These are phyloP conservation scores for Podaxis rugospora DNA, from an alignment of 768 basidiomycete genomes.

Conservation along the genomic window DNA sequence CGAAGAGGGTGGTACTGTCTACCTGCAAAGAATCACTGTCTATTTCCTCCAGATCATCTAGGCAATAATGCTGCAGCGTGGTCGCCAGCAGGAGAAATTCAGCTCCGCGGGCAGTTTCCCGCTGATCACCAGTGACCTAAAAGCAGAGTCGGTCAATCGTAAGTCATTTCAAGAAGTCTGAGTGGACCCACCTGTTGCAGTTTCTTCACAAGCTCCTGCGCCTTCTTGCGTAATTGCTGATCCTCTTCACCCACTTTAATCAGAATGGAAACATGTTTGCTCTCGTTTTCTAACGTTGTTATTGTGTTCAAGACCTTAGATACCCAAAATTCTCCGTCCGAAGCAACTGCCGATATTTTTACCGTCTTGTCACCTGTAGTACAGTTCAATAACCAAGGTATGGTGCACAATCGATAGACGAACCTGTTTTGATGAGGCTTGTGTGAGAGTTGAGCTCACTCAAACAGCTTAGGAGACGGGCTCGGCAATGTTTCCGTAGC, in stretches of 20 bases:
- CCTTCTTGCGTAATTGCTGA: slow-evolving; percentile 37
- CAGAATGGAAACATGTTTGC: slow-evolving; percentile 58
- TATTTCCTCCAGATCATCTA: slow-evolving; percentile 46
- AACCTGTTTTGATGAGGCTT: slow-evolving; percentile 48
- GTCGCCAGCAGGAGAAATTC: slow-evolving; percentile 69
- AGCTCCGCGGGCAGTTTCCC: slow-evolving; percentile 61
- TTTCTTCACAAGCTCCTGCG: slow-evolving; percentile 34
- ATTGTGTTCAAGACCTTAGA: slow-evolving; percentile 58
- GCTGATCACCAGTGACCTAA: slow-evolving; percentile 23
- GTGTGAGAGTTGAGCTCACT: slow-evolving; percentile 66
- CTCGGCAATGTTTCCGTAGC: slow-evolving; percentile 61
- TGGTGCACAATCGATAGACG: background rate
- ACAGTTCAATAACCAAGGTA: slow-evolving; percentile 10
- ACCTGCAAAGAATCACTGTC: slow-evolving; percentile 65
- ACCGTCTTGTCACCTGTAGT: slow-evolving; percentile 40
- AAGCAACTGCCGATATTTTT: slow-evolving; percentile 57
- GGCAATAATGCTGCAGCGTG: slow-evolving; percentile 69
- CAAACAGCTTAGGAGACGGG: slow-evolving; percentile 66
- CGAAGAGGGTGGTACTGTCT: slow-evolving; percentile 5
- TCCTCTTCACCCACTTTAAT: slow-evolving; percentile 55
- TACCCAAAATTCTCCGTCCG: slow-evolving; percentile 79
- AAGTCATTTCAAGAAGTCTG: background rate
- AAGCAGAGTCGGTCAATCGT: background rate
- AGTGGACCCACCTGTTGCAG: slow-evolving; percentile 38
- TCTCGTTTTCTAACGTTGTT: slow-evolving; percentile 53